Evolutionary conservation across 2,329 filamentous ascomycete genomes (phyloP).

Genomic region (Laburnicola sp.): DNA sequence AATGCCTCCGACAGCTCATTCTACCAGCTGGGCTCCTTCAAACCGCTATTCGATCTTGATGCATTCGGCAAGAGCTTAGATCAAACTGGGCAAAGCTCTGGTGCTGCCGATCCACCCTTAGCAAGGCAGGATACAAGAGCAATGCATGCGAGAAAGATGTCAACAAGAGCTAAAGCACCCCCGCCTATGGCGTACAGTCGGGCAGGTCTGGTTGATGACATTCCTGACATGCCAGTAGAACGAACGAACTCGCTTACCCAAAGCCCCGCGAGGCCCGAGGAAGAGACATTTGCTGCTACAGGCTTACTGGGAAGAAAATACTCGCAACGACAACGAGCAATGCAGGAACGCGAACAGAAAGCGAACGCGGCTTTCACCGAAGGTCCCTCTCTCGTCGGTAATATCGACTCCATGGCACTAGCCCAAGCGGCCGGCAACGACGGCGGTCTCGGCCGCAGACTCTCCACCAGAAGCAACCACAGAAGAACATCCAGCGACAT

Average conservation of each 20-base stretch:
- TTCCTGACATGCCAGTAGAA: constrained; percentile 11
- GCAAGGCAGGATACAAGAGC: constrained; percentile 30
- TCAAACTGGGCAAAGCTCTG: constrained; percentile 26
- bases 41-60: constrained; percentile 67
- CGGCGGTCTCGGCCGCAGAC: constrained; percentile 33
- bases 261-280: constrained; percentile 28
- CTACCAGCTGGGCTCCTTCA: constrained; percentile 67
- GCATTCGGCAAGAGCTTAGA: constrained; percentile 55
- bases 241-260: constrained; percentile 27
- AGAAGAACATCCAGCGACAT: constrained; percentile 44
- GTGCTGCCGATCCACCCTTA: constrained; percentile 17
- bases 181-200: constrained; percentile 41
- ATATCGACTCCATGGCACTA: constrained; percentile 31
- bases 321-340: constrained; percentile 49
- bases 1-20: constrained; percentile 53
- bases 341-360: constrained; percentile 43
- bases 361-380: constrained; percentile 56
- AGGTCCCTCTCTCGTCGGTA: constrained; percentile 62
- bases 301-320: constrained; percentile 57
- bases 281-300: constrained; percentile 50
- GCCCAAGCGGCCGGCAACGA: constrained; percentile 25
- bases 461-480: constrained; percentile 39
- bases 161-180: constrained; percentile 41
- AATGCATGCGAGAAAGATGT: constrained; percentile 43
- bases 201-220: constrained; percentile 22